phyloP scores from a whole-genome alignment of 2,329 filamentous ascomycete species.

The Chalara sp. region DNA sequence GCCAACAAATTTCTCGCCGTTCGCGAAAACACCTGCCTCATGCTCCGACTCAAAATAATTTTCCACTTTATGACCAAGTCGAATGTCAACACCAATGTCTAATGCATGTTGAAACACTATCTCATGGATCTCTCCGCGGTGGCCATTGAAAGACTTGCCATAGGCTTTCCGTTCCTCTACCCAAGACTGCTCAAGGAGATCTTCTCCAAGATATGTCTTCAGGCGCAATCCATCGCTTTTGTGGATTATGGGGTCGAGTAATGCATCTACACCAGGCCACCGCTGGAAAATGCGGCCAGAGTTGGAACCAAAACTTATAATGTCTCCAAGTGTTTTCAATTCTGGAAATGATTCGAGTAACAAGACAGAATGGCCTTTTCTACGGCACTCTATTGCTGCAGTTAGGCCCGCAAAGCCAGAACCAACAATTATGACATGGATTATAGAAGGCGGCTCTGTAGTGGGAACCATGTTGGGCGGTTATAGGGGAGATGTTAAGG shows the following conservation, averaged over 20 bases:
- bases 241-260: conserved; percentile 43
- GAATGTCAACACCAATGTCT: conserved; percentile 46
- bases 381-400: conserved; percentile 52
- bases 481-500: background rate
- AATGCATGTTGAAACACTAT: conserved; percentile 45
- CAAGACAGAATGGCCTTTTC: conserved; percentile 43
- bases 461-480: background rate
- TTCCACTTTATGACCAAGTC: conserved; percentile 42
- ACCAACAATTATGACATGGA: conserved; percentile 42
- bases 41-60: conserved; percentile 43
- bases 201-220: conserved; percentile 45
- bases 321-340: conserved; percentile 39
- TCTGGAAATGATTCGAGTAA: conserved; percentile 41
- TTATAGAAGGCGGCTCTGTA: background rate
- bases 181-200: conserved; percentile 42
- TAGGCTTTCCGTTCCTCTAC: conserved; percentile 29
- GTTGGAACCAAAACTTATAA: conserved; percentile 50
- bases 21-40: conserved; percentile 41
- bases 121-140: conserved; percentile 49
- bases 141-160: conserved; percentile 44
- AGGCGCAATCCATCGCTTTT: conserved; percentile 26
- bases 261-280: conserved; percentile 43
- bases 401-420: conserved; percentile 54
- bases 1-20: conserved; percentile 37
- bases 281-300: conserved; percentile 49